Evolutionary conservation across 1,284 basidiomycete genomes (phyloP), one percentile per base, ranked within the genome.

Genomic region (Vanrija sp.): DNA sequence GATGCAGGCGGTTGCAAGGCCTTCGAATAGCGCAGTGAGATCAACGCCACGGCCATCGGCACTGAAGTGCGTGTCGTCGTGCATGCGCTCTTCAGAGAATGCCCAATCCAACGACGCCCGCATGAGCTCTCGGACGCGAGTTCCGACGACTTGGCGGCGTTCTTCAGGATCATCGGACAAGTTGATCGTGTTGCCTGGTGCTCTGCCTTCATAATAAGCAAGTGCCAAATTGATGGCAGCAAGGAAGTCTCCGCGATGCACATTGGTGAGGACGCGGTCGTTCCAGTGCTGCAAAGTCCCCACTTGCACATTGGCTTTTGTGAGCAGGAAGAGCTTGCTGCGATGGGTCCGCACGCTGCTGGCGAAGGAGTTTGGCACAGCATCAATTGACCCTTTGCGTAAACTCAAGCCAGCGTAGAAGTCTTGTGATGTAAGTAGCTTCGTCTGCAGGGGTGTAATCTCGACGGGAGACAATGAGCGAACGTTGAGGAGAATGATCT

Each of bases 201-300:
- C 87, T 42, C 83, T 82, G 10, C 86, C 88, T n/a, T 85, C 78
- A 71, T 93, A 94, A 75, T 95, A 98, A 0, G 84, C 81, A 19
- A 89, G 83, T 0, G 89, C 85, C 16, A 95, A 80, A 49, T 92
- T 86, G 62, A 98, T 96, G 1, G 96, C 95, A 44, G 82, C 85
- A 16, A 98, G 79, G 71, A 97, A 94, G 67, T 97, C 87, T 28
- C 93, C 92, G 5, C 83, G 80, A 67, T 91, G 83, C 25, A 98
- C 94, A 51, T 87, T 84, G 5, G 85, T 81, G 28, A 98, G 79
- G 21, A 98, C 86, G 21, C 89, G 86, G 72, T 98, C 94, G 10
- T 95, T 92, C 96, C 96, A 99, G 1, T 92, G 91, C 44, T 95
- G 80, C 23, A 98, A 79, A 0, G 88, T 91, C 26, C 93, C 96